Percentiles rank a stretch among this genome's conserved stretches.
Conservation (phyloP, 306 rosid genomes). For the Dryas alaskensis region DNA sequence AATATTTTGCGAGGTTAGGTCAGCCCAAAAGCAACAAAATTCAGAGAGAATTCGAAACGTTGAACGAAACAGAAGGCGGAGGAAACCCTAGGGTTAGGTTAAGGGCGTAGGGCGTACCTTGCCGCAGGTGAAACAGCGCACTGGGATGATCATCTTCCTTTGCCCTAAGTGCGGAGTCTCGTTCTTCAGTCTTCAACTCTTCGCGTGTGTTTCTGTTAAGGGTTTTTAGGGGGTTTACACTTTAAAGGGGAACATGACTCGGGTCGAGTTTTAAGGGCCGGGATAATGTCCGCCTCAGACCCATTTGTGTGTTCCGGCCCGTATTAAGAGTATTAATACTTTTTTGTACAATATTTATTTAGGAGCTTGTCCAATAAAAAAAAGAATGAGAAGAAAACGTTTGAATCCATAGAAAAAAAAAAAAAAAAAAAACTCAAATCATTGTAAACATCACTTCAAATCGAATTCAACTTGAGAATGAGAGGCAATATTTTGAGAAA, state of each 20-base stretch:
- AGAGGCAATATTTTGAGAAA: no score
- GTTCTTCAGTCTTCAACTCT: neutral
- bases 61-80: neutral
- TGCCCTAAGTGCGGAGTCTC: neutral
- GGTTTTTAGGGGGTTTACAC: conserved; percentile 1
- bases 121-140: conserved; percentile 89
- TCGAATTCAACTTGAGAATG: no score
- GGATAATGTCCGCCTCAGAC: no score
- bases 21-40: neutral
- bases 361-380: no score
- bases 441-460: no score
- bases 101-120: conserved; percentile 36
- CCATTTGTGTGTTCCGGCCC: no score
- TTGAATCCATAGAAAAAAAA: no score
- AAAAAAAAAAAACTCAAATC: no score
- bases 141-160: conserved; percentile 70
- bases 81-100: neutral
- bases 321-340: no score
- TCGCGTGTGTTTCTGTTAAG: neutral
- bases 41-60: neutral
- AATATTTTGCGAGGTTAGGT: neutral
- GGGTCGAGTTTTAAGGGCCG: no score
- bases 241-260: neutral
- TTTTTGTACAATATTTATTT: no score
- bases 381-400: no score